phyloP scores from a whole-genome alignment of 2,329 filamentous ascomycete genomes.

The Aspergillus sp. region DNA sequence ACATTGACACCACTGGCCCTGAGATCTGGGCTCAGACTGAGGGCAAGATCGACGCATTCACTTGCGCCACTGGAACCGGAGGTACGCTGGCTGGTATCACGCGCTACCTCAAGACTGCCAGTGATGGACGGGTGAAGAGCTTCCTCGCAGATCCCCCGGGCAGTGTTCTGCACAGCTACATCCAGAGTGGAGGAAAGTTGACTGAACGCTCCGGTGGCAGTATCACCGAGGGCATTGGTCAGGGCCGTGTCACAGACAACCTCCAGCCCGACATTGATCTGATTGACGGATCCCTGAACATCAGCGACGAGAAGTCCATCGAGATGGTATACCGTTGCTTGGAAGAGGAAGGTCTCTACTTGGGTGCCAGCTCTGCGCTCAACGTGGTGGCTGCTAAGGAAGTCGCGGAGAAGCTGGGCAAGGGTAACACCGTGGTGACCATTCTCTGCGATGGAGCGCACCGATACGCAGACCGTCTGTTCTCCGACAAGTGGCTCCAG shows the following conservation, averaged over 20 bases:
- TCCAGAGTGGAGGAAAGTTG: constrained; percentile 77
- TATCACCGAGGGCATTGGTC: constrained; percentile 97
- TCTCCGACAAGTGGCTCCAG: constrained; percentile 85
- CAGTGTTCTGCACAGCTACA: constrained; percentile 87
- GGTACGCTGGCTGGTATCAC: constrained; percentile 89
- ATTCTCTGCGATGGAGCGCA: constrained; percentile 96
- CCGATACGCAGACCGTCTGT: constrained; percentile 87
- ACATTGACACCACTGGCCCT: constrained; percentile 93
- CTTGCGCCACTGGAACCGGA: constrained; percentile 87
- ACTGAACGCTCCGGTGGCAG: constrained; percentile 76
- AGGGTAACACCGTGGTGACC: constrained; percentile 86
- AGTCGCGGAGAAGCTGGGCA: constrained; percentile 83
- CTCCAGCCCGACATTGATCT: constrained; percentile 77
- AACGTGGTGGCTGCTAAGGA: constrained; percentile 96
- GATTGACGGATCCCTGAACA: constrained; percentile 77
- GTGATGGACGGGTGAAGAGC: constrained; percentile 71
- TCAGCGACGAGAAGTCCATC: constrained; percentile 90
- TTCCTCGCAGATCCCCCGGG: constrained; percentile 94
- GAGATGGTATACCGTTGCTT: constrained; percentile 96
- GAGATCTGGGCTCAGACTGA: constrained; percentile 94
- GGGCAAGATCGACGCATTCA: constrained; percentile 87
- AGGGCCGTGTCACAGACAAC: constrained; percentile 95
- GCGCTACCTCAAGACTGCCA: constrained; percentile 79
- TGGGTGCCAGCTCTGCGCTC: constrained; percentile 87
- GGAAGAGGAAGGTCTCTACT: constrained; percentile 91